Evolutionary conservation across 768 basidiomycete genomes (phyloP), one percentile per base, ranked within the genome.

Genomic region (Tylopilus subfusipes): DNA sequence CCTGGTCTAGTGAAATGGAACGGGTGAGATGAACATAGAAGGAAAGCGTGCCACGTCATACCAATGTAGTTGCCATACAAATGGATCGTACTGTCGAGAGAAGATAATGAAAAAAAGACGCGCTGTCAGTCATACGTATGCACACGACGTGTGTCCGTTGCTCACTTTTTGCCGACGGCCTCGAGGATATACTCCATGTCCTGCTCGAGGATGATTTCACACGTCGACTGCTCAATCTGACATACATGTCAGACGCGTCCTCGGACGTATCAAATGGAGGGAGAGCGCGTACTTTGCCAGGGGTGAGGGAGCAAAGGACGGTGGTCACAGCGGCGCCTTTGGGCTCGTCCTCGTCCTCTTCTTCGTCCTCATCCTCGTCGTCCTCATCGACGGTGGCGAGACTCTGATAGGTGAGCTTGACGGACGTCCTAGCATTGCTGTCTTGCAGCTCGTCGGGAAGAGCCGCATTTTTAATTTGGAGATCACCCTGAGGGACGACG

Each of bases 41-140:
- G 52, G 33, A 50, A 34, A 12, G 11, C 45, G 22, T 11, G 21
- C 48, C 48, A 33, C 36, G 34, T 43, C 55, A 42, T 70, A 88
- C 88, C 82, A 67, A 94, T 82, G 71, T 92, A 93, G 72, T 93
- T 92, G 51, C 93, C 92, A 58, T 85, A 84, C 56, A 94, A 72
- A 72, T 91, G 83, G 46, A 93, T 78, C 46, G 85, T 74, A 69
- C 87, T 90, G 52, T 4, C n/a, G n/a, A n/a, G n/a, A n/a, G n/a
- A n/a, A n/a, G n/a, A n/a, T n/a, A 8, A 50, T 51, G 25, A 14
- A 44, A 55, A 29, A 25, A 47, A 33, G 11, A 49, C 18, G 25
- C 48, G 11, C 19, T 10, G 52, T 66, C 53, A 57, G 63, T 61
- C 46, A 29, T 8, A 0, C 14, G 21, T 36, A 29, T 9, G 11